phyloP scores from a whole-genome alignment of 176 grass and related monocot species.

The Secale cereale region DNA sequence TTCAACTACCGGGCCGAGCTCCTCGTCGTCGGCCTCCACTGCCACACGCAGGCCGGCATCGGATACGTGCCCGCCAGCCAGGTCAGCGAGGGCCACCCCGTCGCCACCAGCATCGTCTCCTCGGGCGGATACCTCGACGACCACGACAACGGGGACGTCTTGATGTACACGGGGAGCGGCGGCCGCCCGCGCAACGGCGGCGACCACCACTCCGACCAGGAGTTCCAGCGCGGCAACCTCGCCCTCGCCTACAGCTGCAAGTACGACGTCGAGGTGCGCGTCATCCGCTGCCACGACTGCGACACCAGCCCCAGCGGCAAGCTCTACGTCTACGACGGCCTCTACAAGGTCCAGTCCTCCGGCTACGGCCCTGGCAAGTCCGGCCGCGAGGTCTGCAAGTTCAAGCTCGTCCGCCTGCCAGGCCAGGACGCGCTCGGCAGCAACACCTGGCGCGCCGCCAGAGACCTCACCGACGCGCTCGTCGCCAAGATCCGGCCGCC shows the following conservation, averaged over 20 bases:
- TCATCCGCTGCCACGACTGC: constrained; percentile 48
- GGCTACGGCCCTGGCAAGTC: constrained; percentile 42
- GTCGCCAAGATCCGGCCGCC: constrained; percentile 6
- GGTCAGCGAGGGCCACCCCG: constrained; percentile 49
- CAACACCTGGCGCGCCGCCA: constrained; percentile 28
- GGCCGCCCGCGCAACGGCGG: constrained; percentile 47
- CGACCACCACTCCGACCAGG: constrained; percentile 49
- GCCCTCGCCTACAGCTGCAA: constrained; percentile 66
- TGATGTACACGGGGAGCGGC: constrained; percentile 80
- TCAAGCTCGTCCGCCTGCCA: constrained; percentile 58
- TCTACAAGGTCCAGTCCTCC: constrained; percentile 59
- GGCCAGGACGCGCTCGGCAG: constrained; percentile 59
- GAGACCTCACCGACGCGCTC: constrained; percentile 39
- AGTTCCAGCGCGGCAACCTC: constrained; percentile 69
- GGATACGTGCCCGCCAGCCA: constrained; percentile 50
- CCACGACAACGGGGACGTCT: constrained; percentile 60
- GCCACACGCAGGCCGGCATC: constrained; percentile 58
- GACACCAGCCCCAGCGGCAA: constrained; percentile 38
- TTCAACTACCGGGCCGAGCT: constrained; percentile 94
- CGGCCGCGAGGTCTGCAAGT: constrained; percentile 54
- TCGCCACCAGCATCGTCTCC: constrained; percentile 84
- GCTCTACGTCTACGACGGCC: constrained; percentile 84
- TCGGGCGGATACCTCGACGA: constrained; percentile 81
- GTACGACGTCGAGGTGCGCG: constrained; percentile 77
- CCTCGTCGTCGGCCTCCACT: constrained; percentile 70